phyloP scores from a whole-genome alignment of 495 filamentous ascomycete species.

The Alectoria sarmentosa region DNA sequence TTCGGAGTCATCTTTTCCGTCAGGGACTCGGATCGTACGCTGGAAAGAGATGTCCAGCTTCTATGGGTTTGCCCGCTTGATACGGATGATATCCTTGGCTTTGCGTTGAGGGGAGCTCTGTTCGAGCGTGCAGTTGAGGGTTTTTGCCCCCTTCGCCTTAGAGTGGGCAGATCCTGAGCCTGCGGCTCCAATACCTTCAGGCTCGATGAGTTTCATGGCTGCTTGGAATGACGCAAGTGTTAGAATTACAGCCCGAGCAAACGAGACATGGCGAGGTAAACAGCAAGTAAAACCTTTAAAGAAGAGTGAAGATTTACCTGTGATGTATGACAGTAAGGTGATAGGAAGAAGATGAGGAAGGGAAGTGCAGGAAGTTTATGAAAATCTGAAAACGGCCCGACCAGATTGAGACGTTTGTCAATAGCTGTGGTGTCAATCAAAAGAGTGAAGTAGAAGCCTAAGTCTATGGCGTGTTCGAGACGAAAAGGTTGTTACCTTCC shows the following conservation, averaged over 20 bases:
- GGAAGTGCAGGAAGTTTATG: background rate
- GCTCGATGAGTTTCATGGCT: background rate
- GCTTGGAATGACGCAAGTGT: too few relatives aligned
- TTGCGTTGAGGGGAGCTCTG: background rate
- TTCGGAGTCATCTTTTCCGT: slow-evolving; percentile 29
- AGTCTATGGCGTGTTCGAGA: too few relatives aligned
- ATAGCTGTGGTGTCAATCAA: too few relatives aligned
- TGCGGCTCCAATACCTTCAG: too few relatives aligned
- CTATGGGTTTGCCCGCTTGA: slow-evolving; percentile 1
- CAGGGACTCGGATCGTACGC: slow-evolving; percentile 41
- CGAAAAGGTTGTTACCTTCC: too few relatives aligned
- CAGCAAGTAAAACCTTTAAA: background rate
- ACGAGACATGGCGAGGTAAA: background rate
- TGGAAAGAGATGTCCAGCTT: slow-evolving; percentile 27
- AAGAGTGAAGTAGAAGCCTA: too few relatives aligned
- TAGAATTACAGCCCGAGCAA: background rate
- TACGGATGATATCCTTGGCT: slow-evolving; percentile 4
- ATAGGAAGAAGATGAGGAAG: background rate
- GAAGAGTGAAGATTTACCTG: background rate
- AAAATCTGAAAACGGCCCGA: too few relatives aligned
- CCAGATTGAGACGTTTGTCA: too few relatives aligned
- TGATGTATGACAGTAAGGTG: background rate
- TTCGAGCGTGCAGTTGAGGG: background rate
- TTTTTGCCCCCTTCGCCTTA: too few relatives aligned
- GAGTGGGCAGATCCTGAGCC: too few relatives aligned